Percentiles rank a stretch among this genome's conserved stretches.
These are phyloP conservation scores for Nicotiana otophora DNA, from an alignment of 257 asterid genomes.

Conservation along the genomic window DNA sequence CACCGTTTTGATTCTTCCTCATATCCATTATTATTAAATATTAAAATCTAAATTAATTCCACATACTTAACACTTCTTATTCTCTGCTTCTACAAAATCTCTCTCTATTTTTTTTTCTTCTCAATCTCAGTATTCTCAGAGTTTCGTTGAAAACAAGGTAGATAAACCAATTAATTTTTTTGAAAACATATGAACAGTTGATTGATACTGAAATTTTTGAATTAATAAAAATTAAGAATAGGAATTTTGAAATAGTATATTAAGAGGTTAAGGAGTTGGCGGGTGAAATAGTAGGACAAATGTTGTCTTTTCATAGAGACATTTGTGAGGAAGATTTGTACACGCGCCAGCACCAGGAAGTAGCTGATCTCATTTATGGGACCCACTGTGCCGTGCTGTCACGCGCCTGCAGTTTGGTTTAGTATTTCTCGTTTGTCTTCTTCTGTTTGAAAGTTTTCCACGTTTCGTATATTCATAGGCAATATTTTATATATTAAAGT, in stretches of 20 bases:
- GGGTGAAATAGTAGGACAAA: slow-evolving; percentile 28
- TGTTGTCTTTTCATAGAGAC: slow-evolving; percentile 48
- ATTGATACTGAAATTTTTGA: neutral
- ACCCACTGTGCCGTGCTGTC: slow-evolving; percentile 14
- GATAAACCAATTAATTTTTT: neutral
- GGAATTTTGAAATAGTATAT: neutral
- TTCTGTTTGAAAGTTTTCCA: neutral
- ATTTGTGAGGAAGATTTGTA: slow-evolving; percentile 36
- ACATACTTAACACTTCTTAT: neutral
- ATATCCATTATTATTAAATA: slow-evolving; percentile 40
- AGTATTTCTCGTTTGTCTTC: slow-evolving; percentile 11
- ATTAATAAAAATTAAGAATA: neutral
- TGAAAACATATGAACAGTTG: neutral
- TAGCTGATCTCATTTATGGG: slow-evolving; percentile 15
- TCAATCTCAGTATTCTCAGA: neutral
- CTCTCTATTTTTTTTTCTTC: neutral
- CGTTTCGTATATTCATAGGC: neutral
- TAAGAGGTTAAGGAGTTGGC: slow-evolving; percentile 14
- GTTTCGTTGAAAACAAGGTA: slow-evolving; percentile 6
- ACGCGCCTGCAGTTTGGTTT: neutral
- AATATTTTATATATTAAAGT: neutral
- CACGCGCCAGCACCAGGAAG: slow-evolving; percentile 53
- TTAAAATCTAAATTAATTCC: neutral
- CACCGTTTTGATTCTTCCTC: slow-evolving; percentile 8
- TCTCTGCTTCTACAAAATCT: too few species aligned